Conservation (phyloP, 306 rosid genomes). For the Ziziphus jujuba region DNA sequence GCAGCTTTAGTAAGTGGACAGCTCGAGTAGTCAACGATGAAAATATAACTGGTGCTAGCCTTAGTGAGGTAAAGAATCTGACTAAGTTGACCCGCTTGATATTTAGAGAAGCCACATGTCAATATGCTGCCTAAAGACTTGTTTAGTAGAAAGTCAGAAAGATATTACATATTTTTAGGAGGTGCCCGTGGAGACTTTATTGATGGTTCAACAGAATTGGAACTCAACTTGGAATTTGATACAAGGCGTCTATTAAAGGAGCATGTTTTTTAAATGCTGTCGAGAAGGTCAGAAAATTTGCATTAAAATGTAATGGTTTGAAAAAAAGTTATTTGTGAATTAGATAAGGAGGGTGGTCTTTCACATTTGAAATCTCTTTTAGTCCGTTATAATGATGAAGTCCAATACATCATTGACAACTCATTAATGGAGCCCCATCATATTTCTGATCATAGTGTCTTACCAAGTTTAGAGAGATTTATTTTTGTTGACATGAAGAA, state of each 20-base stretch:
- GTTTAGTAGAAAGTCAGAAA: background rate
- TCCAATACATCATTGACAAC: background rate
- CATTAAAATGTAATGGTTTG: background rate
- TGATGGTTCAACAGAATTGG: background rate
- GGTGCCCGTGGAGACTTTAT: rapidly evolving
- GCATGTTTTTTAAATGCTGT: background rate
- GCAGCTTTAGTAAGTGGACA: conserved; percentile 9
- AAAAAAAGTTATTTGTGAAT: background rate
- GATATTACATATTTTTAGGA: background rate
- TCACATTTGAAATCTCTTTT: background rate
- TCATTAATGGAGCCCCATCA: no score
- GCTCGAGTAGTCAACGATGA: background rate
- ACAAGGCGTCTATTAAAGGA: background rate
- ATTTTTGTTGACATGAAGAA: no score
- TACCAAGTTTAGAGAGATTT: no score
- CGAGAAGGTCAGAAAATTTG: background rate
- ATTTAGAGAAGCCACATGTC: background rate
- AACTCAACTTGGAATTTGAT: background rate
- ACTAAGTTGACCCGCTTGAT: background rate
- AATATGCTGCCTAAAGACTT: background rate
- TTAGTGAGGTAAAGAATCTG: conserved; percentile 2
- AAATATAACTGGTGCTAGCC: conserved; percentile 8
- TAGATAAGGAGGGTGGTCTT: background rate
- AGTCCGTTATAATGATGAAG: background rate
- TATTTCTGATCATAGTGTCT: no score